phyloP scores from a whole-genome alignment of 208 protist genomes.

The Acanthamoeba triangularis region DNA sequence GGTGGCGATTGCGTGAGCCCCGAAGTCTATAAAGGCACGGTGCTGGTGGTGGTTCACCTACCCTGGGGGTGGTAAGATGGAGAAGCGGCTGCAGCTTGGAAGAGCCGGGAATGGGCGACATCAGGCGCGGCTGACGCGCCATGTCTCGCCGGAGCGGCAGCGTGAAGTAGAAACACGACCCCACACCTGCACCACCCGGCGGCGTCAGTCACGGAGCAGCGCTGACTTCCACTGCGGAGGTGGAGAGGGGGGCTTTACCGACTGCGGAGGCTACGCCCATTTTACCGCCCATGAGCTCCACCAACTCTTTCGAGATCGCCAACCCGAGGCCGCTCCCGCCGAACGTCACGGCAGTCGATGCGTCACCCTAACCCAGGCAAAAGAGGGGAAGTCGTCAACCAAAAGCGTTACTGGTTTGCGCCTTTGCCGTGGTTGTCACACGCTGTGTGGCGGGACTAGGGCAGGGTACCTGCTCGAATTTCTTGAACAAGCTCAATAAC shows the following conservation, averaged over 20 bases:
- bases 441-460: too few relatives aligned
- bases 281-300: slow-evolving; percentile 70
- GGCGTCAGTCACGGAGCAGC: background rate
- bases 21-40: too few relatives aligned
- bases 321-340: slow-evolving; percentile 65
- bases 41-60: background rate
- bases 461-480: slow-evolving; percentile 30
- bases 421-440: too few relatives aligned
- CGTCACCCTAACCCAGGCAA: background rate
- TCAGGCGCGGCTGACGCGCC: background rate
- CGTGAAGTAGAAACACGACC: slow-evolving; percentile 62
- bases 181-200: background rate
- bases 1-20: background rate
- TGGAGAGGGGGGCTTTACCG: background rate
- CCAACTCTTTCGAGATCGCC: slow-evolving; percentile 55
- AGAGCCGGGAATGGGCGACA: slow-evolving; percentile 11
- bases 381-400: background rate
- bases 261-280: slow-evolving; percentile 52
- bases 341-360: slow-evolving; percentile 44
- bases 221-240: background rate
- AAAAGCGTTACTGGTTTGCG: too few relatives aligned
- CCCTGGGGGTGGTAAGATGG: slow-evolving; percentile 2
- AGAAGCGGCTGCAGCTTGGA: slow-evolving; percentile 26
- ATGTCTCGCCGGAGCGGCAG: slow-evolving; percentile 17
- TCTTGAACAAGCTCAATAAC: slow-evolving; percentile 36